A percentile compares a stretch with the other conserved stretches of the same genome.
phyloP scores from a whole-genome alignment of 1,284 basidiomycete species.

The Ustilago vetiveriae region DNA sequence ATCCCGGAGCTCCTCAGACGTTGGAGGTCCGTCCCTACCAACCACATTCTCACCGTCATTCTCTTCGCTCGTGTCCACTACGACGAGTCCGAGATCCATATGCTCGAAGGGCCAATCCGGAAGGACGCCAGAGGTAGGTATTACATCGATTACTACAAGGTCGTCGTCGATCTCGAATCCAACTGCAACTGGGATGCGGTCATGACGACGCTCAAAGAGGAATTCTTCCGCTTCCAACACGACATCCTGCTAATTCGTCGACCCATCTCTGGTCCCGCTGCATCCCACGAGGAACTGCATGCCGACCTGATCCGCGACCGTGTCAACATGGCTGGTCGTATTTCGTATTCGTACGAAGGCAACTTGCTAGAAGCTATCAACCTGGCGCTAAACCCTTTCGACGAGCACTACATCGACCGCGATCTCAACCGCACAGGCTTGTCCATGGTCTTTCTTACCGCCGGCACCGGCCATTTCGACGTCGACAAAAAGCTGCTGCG shows the following conservation, averaged over 20 bases:
- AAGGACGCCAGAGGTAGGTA: slow-evolving; percentile 78
- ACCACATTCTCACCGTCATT: slow-evolving; percentile 92
- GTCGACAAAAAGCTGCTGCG: slow-evolving; percentile 90
- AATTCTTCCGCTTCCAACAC: slow-evolving; percentile 66
- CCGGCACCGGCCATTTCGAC: slow-evolving; percentile 92
- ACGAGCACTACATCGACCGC: slow-evolving; percentile 94
- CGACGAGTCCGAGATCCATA: slow-evolving; percentile 71
- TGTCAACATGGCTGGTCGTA: slow-evolving; percentile 71
- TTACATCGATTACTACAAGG: slow-evolving; percentile 88
- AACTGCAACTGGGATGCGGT: slow-evolving; percentile 86
- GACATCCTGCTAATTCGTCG: slow-evolving; percentile 61
- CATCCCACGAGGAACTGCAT: slow-evolving; percentile 51
- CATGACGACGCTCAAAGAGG: slow-evolving; percentile 84
- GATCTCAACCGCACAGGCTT: slow-evolving; percentile 92
- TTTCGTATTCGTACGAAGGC: slow-evolving; percentile 90
- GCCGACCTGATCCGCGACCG: slow-evolving; percentile 56
- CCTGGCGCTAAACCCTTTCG: slow-evolving; percentile 88
- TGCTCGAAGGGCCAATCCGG: slow-evolving; percentile 71
- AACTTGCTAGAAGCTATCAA: slow-evolving; percentile 94
- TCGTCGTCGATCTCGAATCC: slow-evolving; percentile 91
- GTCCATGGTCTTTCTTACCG: slow-evolving; percentile 85
- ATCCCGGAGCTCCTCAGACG: slow-evolving; percentile 61
- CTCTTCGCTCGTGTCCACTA: slow-evolving; percentile 95
- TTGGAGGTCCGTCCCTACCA: slow-evolving; percentile 77
- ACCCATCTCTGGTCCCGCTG: slow-evolving; percentile 52